These are phyloP conservation scores for Sabuloglossum arenarium DNA, from an alignment of 495 filamentous ascomycete genomes.

Conservation along the genomic window DNA sequence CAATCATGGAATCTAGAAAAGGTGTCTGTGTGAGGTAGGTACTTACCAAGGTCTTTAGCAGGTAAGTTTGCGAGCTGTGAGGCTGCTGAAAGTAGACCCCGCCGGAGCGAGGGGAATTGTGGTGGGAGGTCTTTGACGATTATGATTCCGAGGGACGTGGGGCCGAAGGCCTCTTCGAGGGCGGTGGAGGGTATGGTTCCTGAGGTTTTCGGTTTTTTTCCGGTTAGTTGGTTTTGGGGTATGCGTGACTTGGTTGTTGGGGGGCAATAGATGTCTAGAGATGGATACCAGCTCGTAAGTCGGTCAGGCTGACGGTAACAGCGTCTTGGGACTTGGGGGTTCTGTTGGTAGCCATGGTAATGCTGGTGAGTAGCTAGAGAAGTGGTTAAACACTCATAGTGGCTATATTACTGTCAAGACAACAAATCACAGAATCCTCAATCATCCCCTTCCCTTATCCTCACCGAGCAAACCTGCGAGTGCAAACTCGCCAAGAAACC, in stretches of 20 bases:
- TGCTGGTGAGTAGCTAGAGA: not conserved
- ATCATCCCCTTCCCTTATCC: too few species aligned
- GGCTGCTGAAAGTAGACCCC: slow-evolving; percentile 59
- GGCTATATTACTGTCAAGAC: too few species aligned
- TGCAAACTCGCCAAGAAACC: not conserved
- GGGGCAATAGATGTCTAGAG: not conserved
- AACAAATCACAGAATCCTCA: too few species aligned
- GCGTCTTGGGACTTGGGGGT: slow-evolving; percentile 11
- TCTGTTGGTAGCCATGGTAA: not conserved
- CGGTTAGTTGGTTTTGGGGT: too few species aligned
- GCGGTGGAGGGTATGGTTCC: slow-evolving; percentile 51
- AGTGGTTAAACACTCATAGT: too few species aligned
- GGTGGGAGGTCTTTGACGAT: slow-evolving; percentile 66
- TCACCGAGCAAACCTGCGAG: too few species aligned
- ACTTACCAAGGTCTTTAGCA: slow-evolving; percentile 44
- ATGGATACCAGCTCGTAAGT: not conserved
- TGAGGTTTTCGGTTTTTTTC: too few species aligned
- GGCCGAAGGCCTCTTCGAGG: slow-evolving; percentile 75
- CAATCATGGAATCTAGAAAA: too few species aligned
- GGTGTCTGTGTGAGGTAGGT: too few species aligned
- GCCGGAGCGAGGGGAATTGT: slow-evolving; percentile 45
- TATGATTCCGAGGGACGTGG: slow-evolving; percentile 79
- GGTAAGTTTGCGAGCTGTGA: slow-evolving; percentile 79
- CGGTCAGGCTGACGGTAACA: slow-evolving; percentile 29
- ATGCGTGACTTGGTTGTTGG: too few species aligned